Evolutionary conservation across 208 protist species (phyloP).

Genomic region (Leishmania turanica): DNA sequence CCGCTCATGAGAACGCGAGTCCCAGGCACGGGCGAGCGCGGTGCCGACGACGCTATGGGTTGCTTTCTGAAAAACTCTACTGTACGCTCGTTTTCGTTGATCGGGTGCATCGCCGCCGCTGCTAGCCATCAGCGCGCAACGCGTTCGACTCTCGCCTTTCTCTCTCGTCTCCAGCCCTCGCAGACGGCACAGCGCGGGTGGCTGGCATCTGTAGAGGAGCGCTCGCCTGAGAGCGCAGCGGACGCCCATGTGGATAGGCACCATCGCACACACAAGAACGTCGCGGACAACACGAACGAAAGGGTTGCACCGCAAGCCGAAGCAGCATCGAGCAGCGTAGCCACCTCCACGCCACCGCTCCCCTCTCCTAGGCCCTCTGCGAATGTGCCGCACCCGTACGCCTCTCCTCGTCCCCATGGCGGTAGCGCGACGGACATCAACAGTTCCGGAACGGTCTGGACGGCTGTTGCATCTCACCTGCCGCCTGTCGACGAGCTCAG

Average conservation of each 20-base stretch:
- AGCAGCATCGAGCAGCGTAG: neutral
- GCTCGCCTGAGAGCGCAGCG: neutral
- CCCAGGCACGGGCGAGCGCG: neutral
- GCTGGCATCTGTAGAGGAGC: neutral
- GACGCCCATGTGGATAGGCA: neutral
- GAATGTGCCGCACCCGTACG: neutral
- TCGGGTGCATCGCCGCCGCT: conserved; percentile 16
- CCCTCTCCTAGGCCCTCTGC: neutral
- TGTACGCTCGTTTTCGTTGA: conserved; percentile 13
- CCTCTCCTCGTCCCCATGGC: neutral
- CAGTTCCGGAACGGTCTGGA: neutral
- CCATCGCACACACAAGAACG: neutral
- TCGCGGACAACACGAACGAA: neutral
- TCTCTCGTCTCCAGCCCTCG: conserved; percentile 7
- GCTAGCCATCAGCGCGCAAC: conserved; percentile 7
- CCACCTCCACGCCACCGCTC: neutral
- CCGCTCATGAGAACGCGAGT: neutral
- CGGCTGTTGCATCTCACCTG: neutral
- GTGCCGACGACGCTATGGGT: neutral
- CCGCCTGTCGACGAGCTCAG: neutral
- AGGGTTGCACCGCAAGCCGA: neutral
- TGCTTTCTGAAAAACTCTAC: neutral
- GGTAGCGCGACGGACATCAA: neutral
- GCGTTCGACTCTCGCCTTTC: conserved; percentile 19
- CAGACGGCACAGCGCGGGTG: neutral